Base-by-base conservation (phyloP, 108 stramenopile genomes). In the Pseudonitzschia multiseries region DNA sequence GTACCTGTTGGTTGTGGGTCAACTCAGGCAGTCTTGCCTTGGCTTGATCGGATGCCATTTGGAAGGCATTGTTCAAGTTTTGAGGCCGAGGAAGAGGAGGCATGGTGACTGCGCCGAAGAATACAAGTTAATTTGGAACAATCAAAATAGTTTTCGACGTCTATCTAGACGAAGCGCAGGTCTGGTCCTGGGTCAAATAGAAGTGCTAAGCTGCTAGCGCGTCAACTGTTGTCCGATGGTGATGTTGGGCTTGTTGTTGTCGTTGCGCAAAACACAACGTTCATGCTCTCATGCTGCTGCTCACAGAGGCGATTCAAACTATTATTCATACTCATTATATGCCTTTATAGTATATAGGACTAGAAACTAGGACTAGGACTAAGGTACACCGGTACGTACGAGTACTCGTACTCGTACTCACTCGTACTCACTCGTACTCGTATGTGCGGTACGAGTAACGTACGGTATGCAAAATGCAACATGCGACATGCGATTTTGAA, bases 1-100 rank as follows among this genome's bases (percentile, higher is more conserved):
- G 24, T 76, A 92, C 93, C 89, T 90, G 81, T 74, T 91, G 90
- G 56, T 94, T 90, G 53, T 82, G 83, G 17, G 88, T 84, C 68
- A 94, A 81, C 40, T 78, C 65, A 2, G 87, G 86, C 21, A 86
- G 79, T 80, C 86, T 89, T 78, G 90, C 88, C 40, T 86, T 80
- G 18, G 85, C 78, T 70, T 92, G 88, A 57, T 87, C 74, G 43
- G 88, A 87, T 51, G 90, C 90, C 67, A 79, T 75, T 68, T 80
- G 69, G 71, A 94, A 85, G 61, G 74, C 87, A 48, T 84, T 80
- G 73, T 94, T 94, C 81, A 94, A 81, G 28, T 81, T 74, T 74
- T 83, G 78, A 27, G 82, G 83, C 32, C 83, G 81, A 20, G 26
- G 21, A 28, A 78, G 20, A 17, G 53, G 43, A 41, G 81, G 69